Evolutionary conservation across 1,284 basidiomycete genomes (phyloP).

Genomic region (Rugosomyces carneus): DNA sequence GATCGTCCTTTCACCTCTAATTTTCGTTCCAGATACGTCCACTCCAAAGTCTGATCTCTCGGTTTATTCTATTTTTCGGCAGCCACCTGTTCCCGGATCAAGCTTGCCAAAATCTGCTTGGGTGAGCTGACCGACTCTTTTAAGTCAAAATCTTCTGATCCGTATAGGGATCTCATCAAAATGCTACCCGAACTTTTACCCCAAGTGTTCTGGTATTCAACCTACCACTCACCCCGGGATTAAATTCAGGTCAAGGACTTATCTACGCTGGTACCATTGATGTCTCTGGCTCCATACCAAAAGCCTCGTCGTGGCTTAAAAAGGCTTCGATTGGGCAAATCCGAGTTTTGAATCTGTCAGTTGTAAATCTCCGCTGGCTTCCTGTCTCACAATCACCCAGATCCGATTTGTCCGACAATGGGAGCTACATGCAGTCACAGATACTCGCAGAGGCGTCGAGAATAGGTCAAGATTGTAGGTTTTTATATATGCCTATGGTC

Average conservation of each 20-base stretch:
- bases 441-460: conserved; percentile 38
- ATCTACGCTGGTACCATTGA: conserved; percentile 41
- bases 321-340: conserved; percentile 46
- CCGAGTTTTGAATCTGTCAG: conserved; percentile 49
- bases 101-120: conserved; percentile 15
- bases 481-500: not conserved
- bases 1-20: conserved; percentile 9
- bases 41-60: conserved; percentile 43
- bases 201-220: conserved; percentile 38
- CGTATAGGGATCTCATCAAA: conserved; percentile 26
- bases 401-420: conserved; percentile 45
- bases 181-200: conserved; percentile 34
- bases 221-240: conserved; percentile 22
- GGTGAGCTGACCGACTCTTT: conserved; percentile 14
- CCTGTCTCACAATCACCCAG: conserved; percentile 27
- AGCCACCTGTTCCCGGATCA: conserved; percentile 14
- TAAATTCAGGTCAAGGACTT: conserved; percentile 18
- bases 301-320: conserved; percentile 27
- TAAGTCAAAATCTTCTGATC: conserved; percentile 3
- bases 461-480: conserved; percentile 44
- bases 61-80: conserved; percentile 32
- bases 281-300: conserved; percentile 32
- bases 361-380: conserved; percentile 4
- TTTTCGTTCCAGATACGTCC: conserved; percentile 33
- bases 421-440: conserved; percentile 41